phyloP scores from a whole-genome alignment of 2,329 filamentous ascomycete species.

The Pyricularia sp. region DNA sequence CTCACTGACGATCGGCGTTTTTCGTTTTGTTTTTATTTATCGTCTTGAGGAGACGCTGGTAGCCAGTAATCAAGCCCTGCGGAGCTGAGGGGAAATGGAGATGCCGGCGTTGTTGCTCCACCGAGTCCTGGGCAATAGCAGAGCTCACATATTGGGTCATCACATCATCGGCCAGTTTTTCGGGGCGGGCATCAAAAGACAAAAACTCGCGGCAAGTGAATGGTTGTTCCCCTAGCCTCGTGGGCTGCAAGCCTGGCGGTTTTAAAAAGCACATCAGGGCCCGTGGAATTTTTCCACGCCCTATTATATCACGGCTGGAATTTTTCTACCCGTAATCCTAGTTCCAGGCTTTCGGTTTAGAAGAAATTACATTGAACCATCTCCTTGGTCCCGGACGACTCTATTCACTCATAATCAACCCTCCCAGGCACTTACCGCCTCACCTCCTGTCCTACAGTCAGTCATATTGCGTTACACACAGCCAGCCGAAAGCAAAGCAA shows the following conservation, averaged over 20 bases:
- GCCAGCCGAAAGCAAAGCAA: not conserved
- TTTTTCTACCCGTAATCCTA: no score
- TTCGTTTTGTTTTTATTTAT: not conserved
- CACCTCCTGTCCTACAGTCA: not conserved
- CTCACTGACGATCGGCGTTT: not conserved
- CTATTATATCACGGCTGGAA: not conserved
- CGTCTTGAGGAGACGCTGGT: not conserved
- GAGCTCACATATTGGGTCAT: not conserved
- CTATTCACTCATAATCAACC: not conserved
- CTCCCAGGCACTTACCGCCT: not conserved
- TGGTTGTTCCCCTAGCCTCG: not conserved
- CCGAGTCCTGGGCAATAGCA: not conserved
- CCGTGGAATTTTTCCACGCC: not conserved
- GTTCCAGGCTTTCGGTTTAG: not conserved
- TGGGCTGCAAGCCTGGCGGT: not conserved
- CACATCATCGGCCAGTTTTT: constrained; percentile 1
- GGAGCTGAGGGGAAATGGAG: not conserved
- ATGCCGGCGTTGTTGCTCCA: not conserved
- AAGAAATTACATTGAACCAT: not conserved
- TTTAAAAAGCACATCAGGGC: not conserved
- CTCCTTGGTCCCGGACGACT: not conserved
- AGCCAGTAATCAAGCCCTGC: not conserved
- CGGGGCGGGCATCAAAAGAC: not conserved
- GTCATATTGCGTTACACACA: not conserved
- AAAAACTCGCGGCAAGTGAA: not conserved